Evolutionary conservation across 306 rosid species (phyloP), one percentile per base, ranked within the genome.

Genomic region (Gillenia trifoliata): DNA sequence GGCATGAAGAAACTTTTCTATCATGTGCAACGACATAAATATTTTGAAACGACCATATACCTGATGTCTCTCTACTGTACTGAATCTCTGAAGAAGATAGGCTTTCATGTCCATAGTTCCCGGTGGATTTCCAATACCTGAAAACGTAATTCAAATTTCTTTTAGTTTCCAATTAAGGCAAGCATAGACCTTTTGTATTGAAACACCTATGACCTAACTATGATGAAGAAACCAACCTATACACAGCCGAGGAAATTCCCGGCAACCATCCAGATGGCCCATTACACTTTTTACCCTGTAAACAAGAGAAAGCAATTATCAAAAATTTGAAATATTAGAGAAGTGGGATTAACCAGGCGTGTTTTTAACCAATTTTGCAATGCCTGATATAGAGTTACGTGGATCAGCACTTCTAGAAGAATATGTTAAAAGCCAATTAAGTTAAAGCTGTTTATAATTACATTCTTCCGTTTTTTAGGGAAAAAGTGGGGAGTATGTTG

Each of bases 121-220:
- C 61, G 90, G 97, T 68, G 96, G 92, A 72, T 89, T 94, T 77
- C 97, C 93, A 54, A 94, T 90, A 75, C 98, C 98, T 93, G 86
- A 66, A 74, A 25, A 57, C 20, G 12, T 45, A 16, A 30, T 55
- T 15, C 19, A 4, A 12, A 26, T 29, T 43, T 16, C 19, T 61
- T 79, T 72, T 78, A 65, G 13, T 56, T 55, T 28, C 40, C n/a
- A 29, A 4, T 31, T 5, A 54, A 12, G 38, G 36, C 20, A 30
- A 71, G 34, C 15, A 75, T 64, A 33, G 12, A 56, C 3, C 80
- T 57, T 71, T 43, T 66, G 64, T 40, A 71, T 38, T 31, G 4
- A 19, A 29, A 56, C 62, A 30, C 64, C 8, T 34, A 31, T 31
- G 8, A 23, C 54, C 17, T 55, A 66, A 49, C 3, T 7, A 55